phyloP scores from a whole-genome alignment of 2,329 filamentous ascomycete genomes.

The Colletotrichum sp. region DNA sequence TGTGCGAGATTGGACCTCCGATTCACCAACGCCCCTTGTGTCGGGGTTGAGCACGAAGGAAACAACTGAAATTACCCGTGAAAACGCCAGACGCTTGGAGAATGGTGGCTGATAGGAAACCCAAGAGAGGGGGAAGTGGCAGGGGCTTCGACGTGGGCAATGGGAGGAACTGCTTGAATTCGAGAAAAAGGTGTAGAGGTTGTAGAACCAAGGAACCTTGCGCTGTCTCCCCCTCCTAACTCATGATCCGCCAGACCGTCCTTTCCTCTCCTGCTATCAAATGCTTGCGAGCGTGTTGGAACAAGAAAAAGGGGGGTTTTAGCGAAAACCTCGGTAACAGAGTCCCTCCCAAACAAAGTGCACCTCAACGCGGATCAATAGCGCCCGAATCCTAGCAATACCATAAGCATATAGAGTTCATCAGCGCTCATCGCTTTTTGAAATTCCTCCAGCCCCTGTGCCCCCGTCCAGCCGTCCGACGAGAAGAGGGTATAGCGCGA shows the following conservation, averaged over 20 bases:
- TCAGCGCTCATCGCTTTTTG: conserved; percentile 13
- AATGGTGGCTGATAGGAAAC: not conserved
- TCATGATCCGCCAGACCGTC: not conserved
- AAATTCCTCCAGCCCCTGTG: conserved; percentile 16
- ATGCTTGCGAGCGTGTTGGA: not conserved
- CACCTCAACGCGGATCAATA: conserved; percentile 1
- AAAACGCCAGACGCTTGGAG: not conserved
- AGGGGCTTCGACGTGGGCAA: not conserved
- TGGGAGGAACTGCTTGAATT: conserved; percentile 20
- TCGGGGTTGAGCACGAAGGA: not conserved
- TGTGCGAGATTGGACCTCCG: not conserved
- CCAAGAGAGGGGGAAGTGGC: not conserved
- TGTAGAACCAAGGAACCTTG: not conserved
- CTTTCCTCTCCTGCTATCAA: not conserved
- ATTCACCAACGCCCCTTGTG: not conserved
- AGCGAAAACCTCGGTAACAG: not conserved
- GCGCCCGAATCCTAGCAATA: conserved; percentile 17
- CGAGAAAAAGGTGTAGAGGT: conserved; percentile 9
- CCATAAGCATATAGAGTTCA: conserved; percentile 8
- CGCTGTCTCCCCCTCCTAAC: not conserved
- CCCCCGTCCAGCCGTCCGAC: conserved; percentile 14
- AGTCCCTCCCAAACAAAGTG: not conserved
- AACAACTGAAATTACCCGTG: not conserved
- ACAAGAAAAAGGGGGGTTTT: not conserved
- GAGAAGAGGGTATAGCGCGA: conserved; percentile 13